A percentile compares a stretch with the other conserved stretches of the same genome.
These are phyloP conservation scores for Lipomyces starkeyi DNA, from an alignment of 805 yeast genomes.

Conservation along the genomic window DNA sequence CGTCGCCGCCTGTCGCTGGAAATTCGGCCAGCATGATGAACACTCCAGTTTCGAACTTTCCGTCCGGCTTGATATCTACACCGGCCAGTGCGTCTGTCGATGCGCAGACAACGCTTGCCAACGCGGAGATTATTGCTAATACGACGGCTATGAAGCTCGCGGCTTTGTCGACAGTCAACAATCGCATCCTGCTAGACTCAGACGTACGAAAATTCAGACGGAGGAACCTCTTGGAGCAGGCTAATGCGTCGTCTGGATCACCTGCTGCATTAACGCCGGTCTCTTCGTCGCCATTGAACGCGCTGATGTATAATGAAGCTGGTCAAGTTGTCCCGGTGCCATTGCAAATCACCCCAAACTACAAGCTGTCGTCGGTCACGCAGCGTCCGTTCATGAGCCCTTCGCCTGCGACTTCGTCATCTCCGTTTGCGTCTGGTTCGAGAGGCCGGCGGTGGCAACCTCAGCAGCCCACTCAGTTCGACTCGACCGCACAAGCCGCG, in stretches of 20 bases:
- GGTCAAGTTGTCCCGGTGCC: slow-evolving; percentile 16
- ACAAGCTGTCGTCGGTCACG: not conserved
- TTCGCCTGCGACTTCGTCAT: slow-evolving; percentile 9
- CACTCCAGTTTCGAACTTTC: slow-evolving; percentile 39
- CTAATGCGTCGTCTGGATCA: slow-evolving; percentile 2
- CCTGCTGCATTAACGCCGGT: slow-evolving; percentile 10
- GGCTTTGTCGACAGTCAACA: slow-evolving; percentile 68
- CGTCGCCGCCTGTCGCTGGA: slow-evolving; percentile 25
- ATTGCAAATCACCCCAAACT: not conserved
- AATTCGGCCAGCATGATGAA: slow-evolving; percentile 45
- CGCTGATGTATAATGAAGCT: slow-evolving; percentile 5
- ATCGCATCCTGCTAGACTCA: slow-evolving; percentile 54
- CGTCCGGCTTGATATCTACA: slow-evolving; percentile 23
- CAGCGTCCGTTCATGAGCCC: slow-evolving; percentile 6
- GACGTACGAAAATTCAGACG: slow-evolving; percentile 44
- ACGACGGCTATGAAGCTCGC: slow-evolving; percentile 63
- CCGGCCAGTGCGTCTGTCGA: slow-evolving; percentile 3
- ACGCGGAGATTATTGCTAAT: slow-evolving; percentile 43
- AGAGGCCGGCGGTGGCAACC: not conserved
- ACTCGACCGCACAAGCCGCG: not conserved
- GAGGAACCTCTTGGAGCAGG: slow-evolving; percentile 16
- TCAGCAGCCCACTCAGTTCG: slow-evolving; percentile 5
- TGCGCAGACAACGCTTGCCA: slow-evolving; percentile 34
- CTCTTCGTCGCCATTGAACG: slow-evolving; percentile 9
- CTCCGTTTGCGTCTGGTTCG: slow-evolving; percentile 8